These are phyloP conservation scores for Pythium pectinolyticum DNA, from an alignment of 352 stramenopile species.

Conservation along the genomic window DNA sequence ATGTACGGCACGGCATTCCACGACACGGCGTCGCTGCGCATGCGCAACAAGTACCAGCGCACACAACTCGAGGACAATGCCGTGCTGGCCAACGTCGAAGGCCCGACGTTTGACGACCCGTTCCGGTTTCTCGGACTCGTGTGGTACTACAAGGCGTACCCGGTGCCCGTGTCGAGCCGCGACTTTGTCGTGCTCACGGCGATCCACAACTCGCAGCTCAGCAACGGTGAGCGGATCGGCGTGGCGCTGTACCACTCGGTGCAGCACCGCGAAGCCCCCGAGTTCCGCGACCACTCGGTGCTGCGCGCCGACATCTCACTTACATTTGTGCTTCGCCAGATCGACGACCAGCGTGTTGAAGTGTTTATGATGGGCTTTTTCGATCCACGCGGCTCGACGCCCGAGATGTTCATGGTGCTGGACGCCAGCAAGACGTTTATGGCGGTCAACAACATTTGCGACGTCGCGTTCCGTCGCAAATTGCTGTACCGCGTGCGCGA, in stretches of 20 bases:
- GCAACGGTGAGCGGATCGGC: constrained; percentile 45
- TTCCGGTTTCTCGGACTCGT: constrained; percentile 42
- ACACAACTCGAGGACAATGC: constrained; percentile 33
- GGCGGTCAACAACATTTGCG: constrained; percentile 17
- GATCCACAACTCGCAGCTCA: constrained; percentile 8
- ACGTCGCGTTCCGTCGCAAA: constrained; percentile 48
- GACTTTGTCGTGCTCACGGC: constrained; percentile 38
- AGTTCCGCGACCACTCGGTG: constrained; percentile 33
- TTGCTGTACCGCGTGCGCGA: constrained; percentile 43
- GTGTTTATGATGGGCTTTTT: constrained; percentile 47
- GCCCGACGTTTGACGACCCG: constrained; percentile 29
- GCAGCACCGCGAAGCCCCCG: constrained; percentile 44
- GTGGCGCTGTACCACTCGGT: constrained; percentile 59
- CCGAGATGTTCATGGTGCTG: constrained; percentile 37
- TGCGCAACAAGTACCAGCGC: constrained; percentile 45
- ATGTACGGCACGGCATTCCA: constrained; percentile 51
- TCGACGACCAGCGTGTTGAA: constrained; percentile 37
- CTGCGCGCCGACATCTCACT: constrained; percentile 43
- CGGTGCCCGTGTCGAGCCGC: constrained; percentile 41
- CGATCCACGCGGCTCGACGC: constrained; percentile 34
- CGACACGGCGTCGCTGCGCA: constrained; percentile 42
- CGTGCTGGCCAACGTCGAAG: constrained; percentile 34
- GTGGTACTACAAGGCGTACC: constrained; percentile 28
- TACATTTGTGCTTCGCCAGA: constrained; percentile 41
- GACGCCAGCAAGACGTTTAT: constrained; percentile 36